Evolutionary conservation across 352 stramenopile species (phyloP).

Genomic region (Phytophthora syringae): DNA sequence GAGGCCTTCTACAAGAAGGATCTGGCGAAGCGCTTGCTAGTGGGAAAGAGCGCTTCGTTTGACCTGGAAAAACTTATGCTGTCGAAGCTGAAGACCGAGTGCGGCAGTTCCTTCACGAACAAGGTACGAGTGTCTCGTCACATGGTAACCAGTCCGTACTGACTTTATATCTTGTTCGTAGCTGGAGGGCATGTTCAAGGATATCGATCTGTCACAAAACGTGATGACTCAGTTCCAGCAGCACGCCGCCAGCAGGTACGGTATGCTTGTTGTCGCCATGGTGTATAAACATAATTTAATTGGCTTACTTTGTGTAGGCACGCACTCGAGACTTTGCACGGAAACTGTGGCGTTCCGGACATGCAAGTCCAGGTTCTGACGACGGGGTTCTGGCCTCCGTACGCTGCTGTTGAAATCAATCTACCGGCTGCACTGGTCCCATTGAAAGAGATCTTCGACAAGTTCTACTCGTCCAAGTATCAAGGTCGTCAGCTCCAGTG

Average conservation of each 20-base stretch:
- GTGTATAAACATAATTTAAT: background rate
- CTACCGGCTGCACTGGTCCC: constrained; percentile 65
- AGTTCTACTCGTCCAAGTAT: constrained; percentile 91
- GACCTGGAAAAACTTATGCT: constrained; percentile 98
- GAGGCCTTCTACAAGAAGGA: constrained; percentile 99
- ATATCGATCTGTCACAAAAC: constrained; percentile 97
- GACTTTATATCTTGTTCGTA: constrained; percentile 28
- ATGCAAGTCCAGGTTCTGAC: constrained; percentile 98
- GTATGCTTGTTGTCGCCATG: background rate
- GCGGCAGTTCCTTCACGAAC: constrained; percentile 96
- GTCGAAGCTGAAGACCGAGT: constrained; percentile 98
- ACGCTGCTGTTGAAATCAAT: constrained; percentile 87
- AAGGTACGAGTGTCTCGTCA: constrained; percentile 73
- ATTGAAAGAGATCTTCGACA: constrained; percentile 87
- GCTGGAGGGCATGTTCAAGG: constrained; percentile 99
- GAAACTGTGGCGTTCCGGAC: constrained; percentile 70
- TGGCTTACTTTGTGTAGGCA: constrained; percentile 31
- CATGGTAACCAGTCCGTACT: background rate
- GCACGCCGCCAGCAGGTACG: constrained; percentile 74
- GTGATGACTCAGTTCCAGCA: constrained; percentile 94
- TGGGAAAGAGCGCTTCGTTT: constrained; percentile 89
- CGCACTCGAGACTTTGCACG: constrained; percentile 53
- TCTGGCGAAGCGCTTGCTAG: constrained; percentile 96
- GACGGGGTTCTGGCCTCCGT: constrained; percentile 97
- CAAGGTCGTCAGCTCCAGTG: constrained; percentile 90